Conservation (phyloP, 805 yeast genomes). For the Candida michaelii region DNA sequence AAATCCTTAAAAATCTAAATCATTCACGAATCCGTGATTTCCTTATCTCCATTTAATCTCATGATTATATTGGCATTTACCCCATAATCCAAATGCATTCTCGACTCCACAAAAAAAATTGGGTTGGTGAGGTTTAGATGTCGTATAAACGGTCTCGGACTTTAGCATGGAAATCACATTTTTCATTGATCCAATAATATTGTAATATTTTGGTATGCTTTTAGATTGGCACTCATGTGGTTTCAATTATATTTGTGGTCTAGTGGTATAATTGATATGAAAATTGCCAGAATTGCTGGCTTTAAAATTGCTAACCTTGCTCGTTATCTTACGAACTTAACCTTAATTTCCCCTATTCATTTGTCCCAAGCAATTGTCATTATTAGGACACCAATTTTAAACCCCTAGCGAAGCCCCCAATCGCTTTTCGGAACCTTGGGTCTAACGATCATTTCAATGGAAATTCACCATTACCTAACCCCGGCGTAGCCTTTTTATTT, state of each 20-base stretch:
- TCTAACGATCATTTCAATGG: neutral
- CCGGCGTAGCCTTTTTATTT: neutral
- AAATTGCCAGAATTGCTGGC: too few relatives aligned
- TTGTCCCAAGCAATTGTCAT: too few relatives aligned
- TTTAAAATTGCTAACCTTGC: too few relatives aligned
- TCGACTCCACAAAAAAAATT: conserved; percentile 6
- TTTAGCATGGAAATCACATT: neutral
- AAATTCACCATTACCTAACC: neutral
- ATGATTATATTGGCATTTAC: neutral
- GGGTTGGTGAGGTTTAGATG: neutral
- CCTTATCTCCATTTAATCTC: conserved; percentile 6
- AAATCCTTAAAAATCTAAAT: neutral
- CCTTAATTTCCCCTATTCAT: neutral
- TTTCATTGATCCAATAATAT: conserved; percentile 1
- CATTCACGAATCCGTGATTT: neutral
- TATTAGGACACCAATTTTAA: neutral
- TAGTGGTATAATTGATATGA: neutral
- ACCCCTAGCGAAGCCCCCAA: neutral
- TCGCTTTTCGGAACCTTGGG: neutral
- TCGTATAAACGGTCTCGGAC: conserved; percentile 3
- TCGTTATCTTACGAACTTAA: too few relatives aligned
- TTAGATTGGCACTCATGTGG: neutral
- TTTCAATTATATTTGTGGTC: too few relatives aligned
- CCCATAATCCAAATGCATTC: neutral
- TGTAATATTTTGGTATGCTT: neutral